Conservation (phyloP, 495 filamentous ascomycete genomes). For the Paragyromitra xinjiangensis region DNA sequence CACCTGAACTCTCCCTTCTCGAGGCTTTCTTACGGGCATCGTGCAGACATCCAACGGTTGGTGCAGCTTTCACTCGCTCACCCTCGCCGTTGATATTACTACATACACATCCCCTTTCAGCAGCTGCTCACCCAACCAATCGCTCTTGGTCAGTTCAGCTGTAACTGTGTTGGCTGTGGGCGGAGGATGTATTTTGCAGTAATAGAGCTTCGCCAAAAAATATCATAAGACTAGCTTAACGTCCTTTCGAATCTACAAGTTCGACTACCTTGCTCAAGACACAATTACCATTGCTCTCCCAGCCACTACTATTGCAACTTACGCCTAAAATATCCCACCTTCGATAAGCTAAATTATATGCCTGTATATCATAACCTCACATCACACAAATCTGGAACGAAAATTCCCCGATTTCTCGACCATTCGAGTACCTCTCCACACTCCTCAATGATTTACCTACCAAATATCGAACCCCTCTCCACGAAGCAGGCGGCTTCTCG, state of each 20-base stretch:
- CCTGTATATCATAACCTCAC: slow-evolving; percentile 52
- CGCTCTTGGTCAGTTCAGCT: slow-evolving; percentile 33
- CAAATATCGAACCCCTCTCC: slow-evolving; percentile 43
- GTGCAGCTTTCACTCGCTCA: slow-evolving; percentile 20
- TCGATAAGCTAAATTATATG: slow-evolving; percentile 37
- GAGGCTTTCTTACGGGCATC: background rate
- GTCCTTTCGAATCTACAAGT: slow-evolving; percentile 10
- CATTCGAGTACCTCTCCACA: slow-evolving; percentile 2
- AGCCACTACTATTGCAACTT: slow-evolving; percentile 12
- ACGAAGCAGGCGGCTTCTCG: slow-evolving; percentile 39
- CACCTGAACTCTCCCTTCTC: background rate
- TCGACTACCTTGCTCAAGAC: background rate
- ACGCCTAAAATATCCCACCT: slow-evolving; percentile 18
- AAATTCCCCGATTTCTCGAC: background rate
- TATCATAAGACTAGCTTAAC: slow-evolving; percentile 54
- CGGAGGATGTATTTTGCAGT: slow-evolving; percentile 52
- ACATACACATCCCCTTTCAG: slow-evolving; percentile 27
- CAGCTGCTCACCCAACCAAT: slow-evolving; percentile 25
- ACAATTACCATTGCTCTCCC: slow-evolving; percentile 8
- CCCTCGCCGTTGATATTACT: slow-evolving; percentile 1
- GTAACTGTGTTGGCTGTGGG: slow-evolving; percentile 13
- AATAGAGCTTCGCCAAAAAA: slow-evolving; percentile 54
- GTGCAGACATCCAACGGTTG: background rate
- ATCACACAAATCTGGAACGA: slow-evolving; percentile 17
- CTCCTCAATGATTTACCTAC: slow-evolving; percentile 49